Evolutionary conservation across 331 rosid genomes (phyloP).

Genomic region (Spiraea crenata): DNA sequence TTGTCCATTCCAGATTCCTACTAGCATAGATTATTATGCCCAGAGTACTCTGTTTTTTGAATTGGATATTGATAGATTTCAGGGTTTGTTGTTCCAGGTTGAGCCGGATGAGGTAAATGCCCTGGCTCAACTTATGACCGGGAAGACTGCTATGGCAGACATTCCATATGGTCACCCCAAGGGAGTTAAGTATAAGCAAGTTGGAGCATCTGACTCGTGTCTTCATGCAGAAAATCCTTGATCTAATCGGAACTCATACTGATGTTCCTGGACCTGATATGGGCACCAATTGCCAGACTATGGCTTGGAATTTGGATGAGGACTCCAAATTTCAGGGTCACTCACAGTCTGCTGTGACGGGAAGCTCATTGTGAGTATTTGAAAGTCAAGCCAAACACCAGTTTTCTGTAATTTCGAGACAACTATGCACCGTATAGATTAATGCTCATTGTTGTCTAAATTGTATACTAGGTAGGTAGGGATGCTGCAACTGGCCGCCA

Average conservation of each 20-base stretch:
- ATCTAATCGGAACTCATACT: constrained; percentile 75
- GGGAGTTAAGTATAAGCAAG: constrained; percentile 69
- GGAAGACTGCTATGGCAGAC: constrained; percentile 94
- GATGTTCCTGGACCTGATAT: constrained; percentile 96
- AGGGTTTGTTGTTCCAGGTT: constrained; percentile 44
- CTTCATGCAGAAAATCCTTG: constrained; percentile 89
- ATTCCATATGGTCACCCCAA: constrained; percentile 84
- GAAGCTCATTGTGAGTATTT: constrained; percentile 77
- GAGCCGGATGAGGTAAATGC: constrained; percentile 93
- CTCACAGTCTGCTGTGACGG: constrained; percentile 96
- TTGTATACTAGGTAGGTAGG: constrained; percentile 39
- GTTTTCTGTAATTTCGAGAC: background rate
- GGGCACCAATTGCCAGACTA: constrained; percentile 92
- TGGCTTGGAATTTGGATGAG: constrained; percentile 97
- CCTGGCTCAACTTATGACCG: constrained; percentile 89
- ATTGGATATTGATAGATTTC: background rate
- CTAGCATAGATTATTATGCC: too few relatives aligned
- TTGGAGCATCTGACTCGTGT: constrained; percentile 92
- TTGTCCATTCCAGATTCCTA: background rate
- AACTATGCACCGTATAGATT: background rate
- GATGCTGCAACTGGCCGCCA: constrained; percentile 97
- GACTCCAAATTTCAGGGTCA: constrained; percentile 92
- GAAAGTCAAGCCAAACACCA: background rate
- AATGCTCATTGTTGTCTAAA: background rate
- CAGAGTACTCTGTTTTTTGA: too few relatives aligned